Evolutionary conservation across 352 stramenopile genomes (phyloP).

Genomic region (Phytophthora constricta): DNA sequence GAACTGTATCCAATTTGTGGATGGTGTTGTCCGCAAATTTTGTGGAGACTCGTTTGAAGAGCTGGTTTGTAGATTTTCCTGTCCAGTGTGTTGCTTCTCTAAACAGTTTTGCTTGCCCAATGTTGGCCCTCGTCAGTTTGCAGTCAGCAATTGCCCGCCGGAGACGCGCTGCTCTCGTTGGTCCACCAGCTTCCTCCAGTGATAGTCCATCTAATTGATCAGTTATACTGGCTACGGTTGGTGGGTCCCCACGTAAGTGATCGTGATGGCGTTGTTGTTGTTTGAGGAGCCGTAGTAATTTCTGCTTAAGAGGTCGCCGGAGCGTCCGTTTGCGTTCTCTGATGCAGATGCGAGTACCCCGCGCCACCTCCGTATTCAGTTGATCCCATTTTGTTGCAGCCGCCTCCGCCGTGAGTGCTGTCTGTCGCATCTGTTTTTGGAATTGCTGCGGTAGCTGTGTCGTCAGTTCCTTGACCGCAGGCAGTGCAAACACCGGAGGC

Average conservation of each 20-base stretch:
- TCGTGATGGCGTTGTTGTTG: not conserved
- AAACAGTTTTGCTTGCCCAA: too few relatives aligned
- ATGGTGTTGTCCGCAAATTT: too few relatives aligned
- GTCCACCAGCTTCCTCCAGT: not conserved
- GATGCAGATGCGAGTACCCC: not conserved
- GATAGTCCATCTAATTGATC: not conserved
- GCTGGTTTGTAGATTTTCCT: too few relatives aligned
- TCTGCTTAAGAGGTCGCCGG: not conserved
- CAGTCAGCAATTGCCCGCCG: not conserved
- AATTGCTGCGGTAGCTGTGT: not conserved
- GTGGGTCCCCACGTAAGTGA: not conserved
- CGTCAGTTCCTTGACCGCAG: not conserved
- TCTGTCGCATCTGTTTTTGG: not conserved
- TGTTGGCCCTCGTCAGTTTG: not conserved
- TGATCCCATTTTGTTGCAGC: not conserved
- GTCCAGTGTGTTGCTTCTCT: too few relatives aligned
- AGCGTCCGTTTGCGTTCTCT: not conserved
- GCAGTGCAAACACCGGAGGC: not conserved
- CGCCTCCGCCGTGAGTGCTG: not conserved
- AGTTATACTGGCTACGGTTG: not conserved
- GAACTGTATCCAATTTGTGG: too few relatives aligned
- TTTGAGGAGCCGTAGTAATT: not conserved
- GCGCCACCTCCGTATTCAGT: not conserved
- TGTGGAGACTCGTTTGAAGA: too few relatives aligned
- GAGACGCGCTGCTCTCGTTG: not conserved